These are phyloP conservation scores for Symbiotaphrina buchneri DNA, from an alignment of 495 filamentous ascomycete species.

Conservation along the genomic window DNA sequence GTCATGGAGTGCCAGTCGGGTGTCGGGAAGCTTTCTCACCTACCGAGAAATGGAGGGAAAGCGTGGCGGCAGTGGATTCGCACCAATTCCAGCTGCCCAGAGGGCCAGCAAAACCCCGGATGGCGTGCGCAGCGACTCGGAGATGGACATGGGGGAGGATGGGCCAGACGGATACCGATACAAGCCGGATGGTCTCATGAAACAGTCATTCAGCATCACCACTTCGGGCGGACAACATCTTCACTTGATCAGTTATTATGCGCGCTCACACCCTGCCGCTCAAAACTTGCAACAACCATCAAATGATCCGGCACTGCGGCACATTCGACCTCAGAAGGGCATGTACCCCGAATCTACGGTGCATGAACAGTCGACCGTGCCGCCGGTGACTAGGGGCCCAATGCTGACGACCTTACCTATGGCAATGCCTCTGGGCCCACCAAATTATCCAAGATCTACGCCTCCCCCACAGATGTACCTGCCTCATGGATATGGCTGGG, in stretches of 20 bases:
- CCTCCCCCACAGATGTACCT: slow-evolving; percentile 15
- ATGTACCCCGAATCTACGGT: slow-evolving; percentile 97
- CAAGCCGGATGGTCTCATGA: slow-evolving; percentile 93
- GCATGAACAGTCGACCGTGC: slow-evolving; percentile 51
- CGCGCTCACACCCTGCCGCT: slow-evolving; percentile 45
- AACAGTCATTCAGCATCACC: slow-evolving; percentile 98
- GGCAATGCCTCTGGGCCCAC: slow-evolving; percentile 25
- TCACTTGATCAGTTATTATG: slow-evolving; percentile 91
- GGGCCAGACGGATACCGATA: slow-evolving; percentile 94
- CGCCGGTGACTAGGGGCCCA: slow-evolving; percentile 37
- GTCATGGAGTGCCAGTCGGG: slow-evolving; percentile 94
- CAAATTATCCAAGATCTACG: slow-evolving; percentile 20
- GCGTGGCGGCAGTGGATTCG: slow-evolving; percentile 40
- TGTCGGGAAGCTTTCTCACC: slow-evolving; percentile 92
- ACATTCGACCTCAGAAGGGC: slow-evolving; percentile 69
- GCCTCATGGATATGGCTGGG: slow-evolving; percentile 32
- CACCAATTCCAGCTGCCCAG: slow-evolving; percentile 23
- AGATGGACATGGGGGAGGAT: slow-evolving; percentile 50
- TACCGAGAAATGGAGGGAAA: slow-evolving; percentile 99
- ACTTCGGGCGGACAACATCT: slow-evolving; percentile 77
- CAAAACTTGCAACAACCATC: slow-evolving; percentile 55
- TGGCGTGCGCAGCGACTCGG: slow-evolving; percentile 58
- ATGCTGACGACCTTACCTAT: slow-evolving; percentile 33
- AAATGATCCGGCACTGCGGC: slow-evolving; percentile 54
- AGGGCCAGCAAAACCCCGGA: slow-evolving; percentile 61